Evolutionary conservation across 2,329 filamentous ascomycete species (phyloP).

Genomic region (Arthrobotrys sphaeroides): DNA sequence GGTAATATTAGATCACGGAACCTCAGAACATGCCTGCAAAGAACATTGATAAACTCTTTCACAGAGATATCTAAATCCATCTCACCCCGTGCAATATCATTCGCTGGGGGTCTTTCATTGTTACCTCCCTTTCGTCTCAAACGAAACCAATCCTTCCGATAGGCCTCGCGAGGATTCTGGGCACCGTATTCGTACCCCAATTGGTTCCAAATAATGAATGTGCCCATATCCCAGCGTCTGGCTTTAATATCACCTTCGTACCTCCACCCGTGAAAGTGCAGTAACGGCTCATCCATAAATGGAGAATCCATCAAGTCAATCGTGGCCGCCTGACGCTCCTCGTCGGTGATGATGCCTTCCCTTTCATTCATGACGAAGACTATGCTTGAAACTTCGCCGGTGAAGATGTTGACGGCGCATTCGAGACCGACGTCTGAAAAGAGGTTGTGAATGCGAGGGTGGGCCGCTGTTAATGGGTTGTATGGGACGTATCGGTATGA

Average conservation of each 20-base stretch:
- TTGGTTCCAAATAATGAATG: constrained; percentile 33
- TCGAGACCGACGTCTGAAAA: constrained; percentile 32
- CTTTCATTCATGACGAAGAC: constrained; percentile 17
- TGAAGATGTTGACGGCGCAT: constrained; percentile 16
- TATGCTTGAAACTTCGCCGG: neutral
- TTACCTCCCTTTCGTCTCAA: neutral
- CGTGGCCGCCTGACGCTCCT: constrained; percentile 12
- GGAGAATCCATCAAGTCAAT: constrained; percentile 19
- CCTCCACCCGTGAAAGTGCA: constrained; percentile 44
- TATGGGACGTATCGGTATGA: constrained; percentile 16
- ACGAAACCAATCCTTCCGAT: constrained; percentile 34
- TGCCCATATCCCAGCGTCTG: constrained; percentile 15
- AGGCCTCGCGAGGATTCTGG: constrained; percentile 13
- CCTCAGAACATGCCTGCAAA: constrained; percentile 14
- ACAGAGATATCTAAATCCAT: constrained; percentile 47
- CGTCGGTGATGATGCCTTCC: neutral
- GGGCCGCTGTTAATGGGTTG: neutral
- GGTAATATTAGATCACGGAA: neutral
- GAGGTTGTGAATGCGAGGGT: constrained; percentile 37
- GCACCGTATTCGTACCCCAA: constrained; percentile 25
- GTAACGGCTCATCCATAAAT: constrained; percentile 12
- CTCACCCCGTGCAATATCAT: constrained; percentile 5
- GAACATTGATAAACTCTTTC: constrained; percentile 9
- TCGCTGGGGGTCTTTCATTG: neutral
- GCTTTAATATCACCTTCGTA: constrained; percentile 18